phyloP scores from a whole-genome alignment of 2,329 filamentous ascomycete genomes.

The Microdochium nivale region DNA sequence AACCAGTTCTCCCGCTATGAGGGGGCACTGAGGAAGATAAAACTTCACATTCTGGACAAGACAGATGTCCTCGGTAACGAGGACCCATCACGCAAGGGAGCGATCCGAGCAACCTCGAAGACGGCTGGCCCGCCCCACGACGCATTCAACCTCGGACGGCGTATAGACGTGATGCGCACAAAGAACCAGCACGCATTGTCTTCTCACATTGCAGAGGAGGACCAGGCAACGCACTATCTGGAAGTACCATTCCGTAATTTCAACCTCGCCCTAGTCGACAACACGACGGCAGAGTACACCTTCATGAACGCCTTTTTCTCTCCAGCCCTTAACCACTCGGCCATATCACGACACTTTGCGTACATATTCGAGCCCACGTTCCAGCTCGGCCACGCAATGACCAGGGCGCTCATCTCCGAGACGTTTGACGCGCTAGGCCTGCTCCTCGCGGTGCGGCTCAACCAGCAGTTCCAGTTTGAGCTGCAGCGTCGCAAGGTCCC shows the following conservation, averaged over 20 bases:
- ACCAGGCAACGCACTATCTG: conserved; percentile 75
- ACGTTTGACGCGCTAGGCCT: conserved; percentile 81
- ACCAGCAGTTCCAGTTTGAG: conserved; percentile 90
- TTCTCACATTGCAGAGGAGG: conserved; percentile 86
- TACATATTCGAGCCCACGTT: conserved; percentile 90
- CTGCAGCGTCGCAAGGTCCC: conserved; percentile 87
- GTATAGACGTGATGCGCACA: conserved; percentile 72
- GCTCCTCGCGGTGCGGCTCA: conserved; percentile 84
- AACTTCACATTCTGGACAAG: conserved; percentile 73
- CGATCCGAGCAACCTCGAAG: conserved; percentile 43
- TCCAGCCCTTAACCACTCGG: conserved; percentile 63
- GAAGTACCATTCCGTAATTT: conserved; percentile 91
- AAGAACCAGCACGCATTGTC: conserved; percentile 69
- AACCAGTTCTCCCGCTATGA: conserved; percentile 88
- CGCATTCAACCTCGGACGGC: conserved; percentile 79
- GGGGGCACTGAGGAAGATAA: conserved; percentile 74
- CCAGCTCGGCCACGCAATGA: conserved; percentile 68
- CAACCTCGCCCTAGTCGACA: conserved; percentile 89
- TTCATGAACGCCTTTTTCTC: conserved; percentile 89
- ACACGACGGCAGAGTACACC: conserved; percentile 88
- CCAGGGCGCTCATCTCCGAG: conserved; percentile 65
- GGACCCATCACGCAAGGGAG: conserved; percentile 56
- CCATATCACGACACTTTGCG: conserved; percentile 74
- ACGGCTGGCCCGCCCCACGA: conserved; percentile 61
- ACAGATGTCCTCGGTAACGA: conserved; percentile 78